Percentiles rank a stretch among this genome's conserved stretches.
These are phyloP conservation scores for Stellera chamaejasme DNA, from an alignment of 345 rosid species.

Conservation along the genomic window DNA sequence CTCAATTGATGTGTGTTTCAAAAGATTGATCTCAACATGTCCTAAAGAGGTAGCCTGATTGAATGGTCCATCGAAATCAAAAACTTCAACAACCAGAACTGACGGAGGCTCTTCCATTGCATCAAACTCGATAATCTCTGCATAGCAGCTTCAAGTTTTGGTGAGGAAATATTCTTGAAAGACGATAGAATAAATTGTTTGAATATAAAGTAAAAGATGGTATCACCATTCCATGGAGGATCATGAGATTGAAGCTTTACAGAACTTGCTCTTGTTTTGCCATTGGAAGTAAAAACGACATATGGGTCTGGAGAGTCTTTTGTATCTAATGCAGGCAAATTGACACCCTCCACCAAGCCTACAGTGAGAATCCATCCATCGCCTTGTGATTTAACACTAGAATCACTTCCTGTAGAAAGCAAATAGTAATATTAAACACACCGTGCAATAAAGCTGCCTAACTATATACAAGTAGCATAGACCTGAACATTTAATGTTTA, in stretches of 20 bases:
- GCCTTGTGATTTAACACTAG: constrained; percentile 59
- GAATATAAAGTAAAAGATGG: constrained; percentile 5
- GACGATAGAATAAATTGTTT: neutral
- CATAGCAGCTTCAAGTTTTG: constrained; percentile 18
- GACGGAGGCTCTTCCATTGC: constrained; percentile 97
- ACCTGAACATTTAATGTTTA: neutral
- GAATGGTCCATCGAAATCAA: constrained; percentile 91
- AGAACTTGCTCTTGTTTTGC: constrained; percentile 77
- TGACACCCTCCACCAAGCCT: constrained; percentile 67
- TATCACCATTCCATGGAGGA: constrained; percentile 88
- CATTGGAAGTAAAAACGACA: constrained; percentile 79
- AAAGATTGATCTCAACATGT: constrained; percentile 75
- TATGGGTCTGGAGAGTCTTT: constrained; percentile 62
- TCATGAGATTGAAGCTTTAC: constrained; percentile 67
- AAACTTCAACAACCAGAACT: constrained; percentile 77
- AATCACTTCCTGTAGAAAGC: constrained; percentile 49
- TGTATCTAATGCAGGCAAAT: constrained; percentile 52
- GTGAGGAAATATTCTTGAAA: constrained; percentile 3
- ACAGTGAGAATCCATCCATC: constrained; percentile 90
- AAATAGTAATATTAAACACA: neutral
- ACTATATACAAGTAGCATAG: neutral
- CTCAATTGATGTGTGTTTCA: constrained; percentile 65
- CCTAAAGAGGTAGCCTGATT: constrained; percentile 84
- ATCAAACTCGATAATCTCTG: constrained; percentile 89
- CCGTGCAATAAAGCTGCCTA: constrained; percentile 10